These are phyloP conservation scores for Striga hermonthica DNA, from an alignment of 305 asterid genomes.

Conservation along the genomic window DNA sequence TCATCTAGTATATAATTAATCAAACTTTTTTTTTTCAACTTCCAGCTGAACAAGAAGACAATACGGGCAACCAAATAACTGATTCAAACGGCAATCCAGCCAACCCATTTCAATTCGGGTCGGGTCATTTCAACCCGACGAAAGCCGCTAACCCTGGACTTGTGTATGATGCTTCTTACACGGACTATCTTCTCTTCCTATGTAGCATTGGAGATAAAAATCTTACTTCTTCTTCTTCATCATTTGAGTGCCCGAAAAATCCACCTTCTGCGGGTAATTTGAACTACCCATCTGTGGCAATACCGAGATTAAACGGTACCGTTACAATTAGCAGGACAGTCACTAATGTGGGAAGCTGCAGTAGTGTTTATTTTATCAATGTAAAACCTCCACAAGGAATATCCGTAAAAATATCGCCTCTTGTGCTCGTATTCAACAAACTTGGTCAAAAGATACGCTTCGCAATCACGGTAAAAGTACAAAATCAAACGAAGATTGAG, in stretches of 20 bases:
- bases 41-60: constrained; percentile 61
- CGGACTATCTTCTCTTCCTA: constrained; percentile 17
- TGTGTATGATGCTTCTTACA: constrained; percentile 55
- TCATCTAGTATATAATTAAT: background rate
- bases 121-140: constrained; percentile 79
- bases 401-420: constrained; percentile 45
- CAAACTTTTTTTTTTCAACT: background rate
- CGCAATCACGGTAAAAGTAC: too few species aligned
- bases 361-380: constrained; percentile 51
- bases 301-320: constrained; percentile 20
- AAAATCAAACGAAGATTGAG: too few species aligned
- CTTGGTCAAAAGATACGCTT: too few species aligned
- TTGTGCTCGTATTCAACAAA: too few species aligned
- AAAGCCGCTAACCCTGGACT: constrained; percentile 91
- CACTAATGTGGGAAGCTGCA: constrained; percentile 38
- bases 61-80: constrained; percentile 44
- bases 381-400: constrained; percentile 61
- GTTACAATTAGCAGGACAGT: constrained; percentile 31
- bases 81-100: constrained; percentile 66
- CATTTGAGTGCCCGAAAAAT: constrained; percentile 31
- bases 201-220: background rate
- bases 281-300: constrained; percentile 42
- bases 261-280: constrained; percentile 33
- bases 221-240: background rate
- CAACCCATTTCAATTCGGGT: constrained; percentile 76